Conservation (phyloP, 208 protist species). For the Trypanosoma rangeli region DNA sequence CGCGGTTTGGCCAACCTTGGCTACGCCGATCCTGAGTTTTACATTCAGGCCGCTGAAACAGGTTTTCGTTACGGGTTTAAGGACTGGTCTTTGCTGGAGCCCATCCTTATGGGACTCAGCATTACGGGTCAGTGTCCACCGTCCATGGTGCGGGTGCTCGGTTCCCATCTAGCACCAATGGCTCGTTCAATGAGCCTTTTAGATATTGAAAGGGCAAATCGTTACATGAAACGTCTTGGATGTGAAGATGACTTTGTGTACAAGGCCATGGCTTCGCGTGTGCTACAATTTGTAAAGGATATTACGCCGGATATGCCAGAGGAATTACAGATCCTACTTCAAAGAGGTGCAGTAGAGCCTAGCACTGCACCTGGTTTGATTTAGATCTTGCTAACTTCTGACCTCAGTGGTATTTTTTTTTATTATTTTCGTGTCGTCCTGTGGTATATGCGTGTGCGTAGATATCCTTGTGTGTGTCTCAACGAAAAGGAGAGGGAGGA, state of each 20-base stretch:
- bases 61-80: constrained; percentile 79
- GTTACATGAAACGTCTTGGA: constrained; percentile 61
- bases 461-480: background rate
- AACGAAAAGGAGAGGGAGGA: too few species aligned
- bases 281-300: constrained; percentile 89
- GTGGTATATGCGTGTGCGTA: background rate
- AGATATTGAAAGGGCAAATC: constrained; percentile 87
- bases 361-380: constrained; percentile 15
- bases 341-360: constrained; percentile 64
- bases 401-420: constrained; percentile 11
- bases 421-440: background rate
- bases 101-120: constrained; percentile 74
- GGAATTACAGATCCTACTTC: constrained; percentile 76
- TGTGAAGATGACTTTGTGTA: constrained; percentile 88
- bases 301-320: constrained; percentile 87
- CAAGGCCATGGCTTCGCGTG: constrained; percentile 65
- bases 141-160: constrained; percentile 53
- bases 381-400: constrained; percentile 10
- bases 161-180: constrained; percentile 67
- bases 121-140: constrained; percentile 42
- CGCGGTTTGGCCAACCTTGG: constrained; percentile 75
- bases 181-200: constrained; percentile 64
- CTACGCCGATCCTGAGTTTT: constrained; percentile 72
- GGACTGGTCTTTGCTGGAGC: constrained; percentile 69
- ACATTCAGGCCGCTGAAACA: constrained; percentile 61